Base-by-base conservation (phyloP, 331 rosid genomes). In the Malus hybrid region DNA sequence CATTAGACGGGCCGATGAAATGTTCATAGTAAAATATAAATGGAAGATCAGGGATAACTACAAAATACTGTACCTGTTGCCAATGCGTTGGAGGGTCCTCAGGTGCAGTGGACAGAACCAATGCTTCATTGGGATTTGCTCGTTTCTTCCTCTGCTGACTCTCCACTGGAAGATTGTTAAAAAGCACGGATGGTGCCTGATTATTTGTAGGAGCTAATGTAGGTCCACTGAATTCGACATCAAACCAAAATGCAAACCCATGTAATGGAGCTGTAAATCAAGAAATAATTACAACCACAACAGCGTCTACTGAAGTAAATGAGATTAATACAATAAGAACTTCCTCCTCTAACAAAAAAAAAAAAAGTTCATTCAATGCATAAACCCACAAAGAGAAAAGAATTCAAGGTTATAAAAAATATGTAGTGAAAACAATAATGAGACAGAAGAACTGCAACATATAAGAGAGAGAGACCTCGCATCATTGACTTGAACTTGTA, bases 231-330 rank as follows among this genome's bases (percentile, higher is more conserved):
- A 95, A 95, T 87, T 95, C 97, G 75, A 95, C 99, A 75, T 95
- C 99, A 88, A 95, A 95, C 99, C 99, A 95, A 87, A 95, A 95
- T 67, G 97, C 99, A 88, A 95, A 95, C 68, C 99, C 99, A 85
- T 95, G 99, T 34, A 95, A 82, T 46, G 99, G 97, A 80, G 99
- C 97, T 95, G 99, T 39, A 83, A 76, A 72, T 31, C 34, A 63
- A 78, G 34, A 28, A 76, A 65, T 36, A 64, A 7, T 71, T 62
- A 65, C 65, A 63, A 71, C 66, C 70, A 31, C 20, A 27, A 16
- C 36, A 54, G 56, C n/a, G 18, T 22, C 19, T 22, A 61, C 57
- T 33, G 59, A 65, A 70, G 29, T 75, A 75, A 73, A 33, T 48
- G 34, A 22, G 18, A n/a, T 22, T 60, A 71, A 77, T 15, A 48